Evolutionary conservation across 2,329 filamentous ascomycete genomes (phyloP), one percentile per base, ranked within the genome.

Genomic region (Byssothecium circinans): DNA sequence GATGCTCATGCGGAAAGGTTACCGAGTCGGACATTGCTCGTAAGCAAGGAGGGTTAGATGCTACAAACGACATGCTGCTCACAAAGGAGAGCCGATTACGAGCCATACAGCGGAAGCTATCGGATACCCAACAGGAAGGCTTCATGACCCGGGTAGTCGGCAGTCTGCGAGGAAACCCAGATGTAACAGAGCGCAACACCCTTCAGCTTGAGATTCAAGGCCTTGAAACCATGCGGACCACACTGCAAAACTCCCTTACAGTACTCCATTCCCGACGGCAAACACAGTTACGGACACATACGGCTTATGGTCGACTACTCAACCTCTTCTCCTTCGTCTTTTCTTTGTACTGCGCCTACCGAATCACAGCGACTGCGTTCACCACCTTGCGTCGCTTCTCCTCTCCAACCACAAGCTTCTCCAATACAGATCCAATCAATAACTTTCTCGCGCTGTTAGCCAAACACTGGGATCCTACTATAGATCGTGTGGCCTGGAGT

Each of bases 401-500:
- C 49, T 73, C 75, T 46, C 74, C 72, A 19, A 69, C 63, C 37
- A 70, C 29, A 8, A 72, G 81, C 30, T 86, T 89, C 70, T 80
- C 86, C 22, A 82, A 82, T 43, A 85, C 84, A 14, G 91, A 95
- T 65, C 90, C 90, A 0, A 88, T 95, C 66, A 95, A 88, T 73
- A 87, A 89, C 54, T 80, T 92, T 52, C 81, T 95, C 8, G 88
- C 88, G 4, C 78, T 95, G 11, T 74, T 95, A 15, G 89, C 88
- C 3, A 86, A 87, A 46, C 88, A 95, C 72, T 91, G 88, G 82
- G 88, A 95, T 64, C 88, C 88, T 2, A 83, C 85, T 50, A 81
- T 95, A 20, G 88, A 95, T 71, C 88, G 90, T 62, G 80, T 84
- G 10, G 87, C 88, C 8, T 95, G 89, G 89, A 86, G 88, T 18